phyloP scores from a whole-genome alignment of 192 early-diverging fungal species.

The Entomortierella lignicola region DNA sequence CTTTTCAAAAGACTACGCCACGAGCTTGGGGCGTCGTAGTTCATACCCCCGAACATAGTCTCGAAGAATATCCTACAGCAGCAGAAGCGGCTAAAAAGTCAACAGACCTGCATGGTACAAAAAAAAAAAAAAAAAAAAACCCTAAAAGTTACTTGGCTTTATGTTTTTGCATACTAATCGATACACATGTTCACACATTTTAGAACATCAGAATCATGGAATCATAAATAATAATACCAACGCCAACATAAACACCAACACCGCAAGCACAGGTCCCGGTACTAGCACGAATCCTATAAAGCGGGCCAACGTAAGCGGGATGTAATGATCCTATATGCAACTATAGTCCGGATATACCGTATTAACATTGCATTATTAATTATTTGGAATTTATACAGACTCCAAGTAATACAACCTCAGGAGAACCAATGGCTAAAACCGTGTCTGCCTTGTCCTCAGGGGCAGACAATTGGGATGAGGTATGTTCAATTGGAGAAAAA shows the following conservation, averaged over 20 bases:
- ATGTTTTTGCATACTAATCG: too few species aligned
- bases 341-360: neutral
- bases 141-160: too few species aligned
- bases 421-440: constrained; percentile 50
- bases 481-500: neutral
- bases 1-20: constrained; percentile 27
- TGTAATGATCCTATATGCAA: neutral
- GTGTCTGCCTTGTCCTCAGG: constrained; percentile 34
- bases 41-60: constrained; percentile 15
- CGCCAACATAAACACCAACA: neutral
- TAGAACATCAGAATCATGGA: constrained; percentile 12
- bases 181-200: neutral
- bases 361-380: neutral
- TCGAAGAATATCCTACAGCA: constrained; percentile 50
- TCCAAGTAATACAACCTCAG: constrained; percentile 1
- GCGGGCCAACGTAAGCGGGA: constrained; percentile 7
- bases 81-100: constrained; percentile 50
- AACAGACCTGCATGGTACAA: constrained; percentile 35
- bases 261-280: too few species aligned
- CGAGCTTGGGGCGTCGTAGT: constrained; percentile 38
- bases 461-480: constrained; percentile 52
- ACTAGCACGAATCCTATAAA: neutral
- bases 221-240: constrained; percentile 5
- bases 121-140: too few species aligned
- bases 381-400: neutral